phyloP scores from a whole-genome alignment of 2,329 filamentous ascomycete genomes.

The Talaromyces marneffei region DNA sequence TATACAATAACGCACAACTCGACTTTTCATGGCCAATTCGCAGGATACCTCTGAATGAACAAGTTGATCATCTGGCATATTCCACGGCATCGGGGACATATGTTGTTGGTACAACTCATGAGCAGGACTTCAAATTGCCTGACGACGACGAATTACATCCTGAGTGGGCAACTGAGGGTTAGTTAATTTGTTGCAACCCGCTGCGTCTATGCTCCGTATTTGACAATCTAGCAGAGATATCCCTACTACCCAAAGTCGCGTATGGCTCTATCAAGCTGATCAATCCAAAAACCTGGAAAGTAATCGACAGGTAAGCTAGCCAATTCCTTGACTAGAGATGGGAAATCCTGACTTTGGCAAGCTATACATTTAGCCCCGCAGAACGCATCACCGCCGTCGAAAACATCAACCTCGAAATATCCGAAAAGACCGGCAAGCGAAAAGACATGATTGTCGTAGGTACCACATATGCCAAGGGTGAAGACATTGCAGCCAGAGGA shows the following conservation, averaged over 20 bases:
- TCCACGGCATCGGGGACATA: conserved; percentile 71
- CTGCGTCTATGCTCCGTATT: conserved; percentile 2
- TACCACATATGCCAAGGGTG: conserved; percentile 77
- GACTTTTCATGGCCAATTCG: conserved; percentile 71
- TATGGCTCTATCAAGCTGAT: conserved; percentile 72
- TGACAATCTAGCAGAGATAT: conserved; percentile 37
- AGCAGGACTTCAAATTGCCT: conserved; percentile 71
- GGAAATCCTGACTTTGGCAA: conserved; percentile 16
- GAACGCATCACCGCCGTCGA: conserved; percentile 79
- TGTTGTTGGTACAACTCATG: conserved; percentile 63
- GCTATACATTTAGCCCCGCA: conserved; percentile 62
- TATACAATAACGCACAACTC: conserved; percentile 63
- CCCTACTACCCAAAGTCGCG: conserved; percentile 61
- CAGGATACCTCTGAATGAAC: conserved; percentile 64
- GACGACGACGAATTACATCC: conserved; percentile 78
- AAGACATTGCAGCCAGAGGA: conserved; percentile 81
- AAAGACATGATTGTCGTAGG: conserved; percentile 77
- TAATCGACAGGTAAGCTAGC: conserved; percentile 61
- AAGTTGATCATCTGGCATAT: conserved; percentile 68
- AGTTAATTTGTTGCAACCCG: conserved; percentile 15
- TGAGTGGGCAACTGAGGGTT: conserved; percentile 69
- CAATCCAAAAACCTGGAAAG: conserved; percentile 67
- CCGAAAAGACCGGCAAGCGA: conserved; percentile 82
- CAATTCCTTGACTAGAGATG: neutral
- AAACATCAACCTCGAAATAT: conserved; percentile 78